These are phyloP conservation scores for Kwoniella shivajii DNA, from an alignment of 1,284 basidiomycete species.

Conservation along the genomic window DNA sequence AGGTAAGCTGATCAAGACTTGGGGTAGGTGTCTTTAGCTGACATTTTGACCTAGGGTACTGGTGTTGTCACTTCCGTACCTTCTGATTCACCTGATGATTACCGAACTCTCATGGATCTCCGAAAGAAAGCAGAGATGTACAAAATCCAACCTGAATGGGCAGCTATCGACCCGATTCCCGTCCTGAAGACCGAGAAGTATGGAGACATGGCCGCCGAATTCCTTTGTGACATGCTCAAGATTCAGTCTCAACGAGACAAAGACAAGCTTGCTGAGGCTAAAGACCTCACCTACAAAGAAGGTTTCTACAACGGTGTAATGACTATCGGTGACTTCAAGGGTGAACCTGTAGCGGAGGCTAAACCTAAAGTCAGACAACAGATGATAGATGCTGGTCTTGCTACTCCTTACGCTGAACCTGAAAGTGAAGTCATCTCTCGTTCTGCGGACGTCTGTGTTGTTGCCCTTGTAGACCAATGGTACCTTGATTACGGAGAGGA, in stretches of 20 bases:
- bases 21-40: neutral
- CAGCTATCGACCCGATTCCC: constrained; percentile 78
- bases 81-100: constrained; percentile 98
- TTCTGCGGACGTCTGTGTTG: constrained; percentile 93
- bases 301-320: constrained; percentile 95
- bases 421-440: constrained; percentile 89
- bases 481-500: constrained; percentile 97
- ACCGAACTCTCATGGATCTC: constrained; percentile 84
- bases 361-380: constrained; percentile 84
- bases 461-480: constrained; percentile 99
- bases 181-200: constrained; percentile 88
- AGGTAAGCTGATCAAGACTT: constrained; percentile 57
- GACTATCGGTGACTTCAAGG: constrained; percentile 86
- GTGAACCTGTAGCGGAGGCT: constrained; percentile 82
- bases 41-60: constrained; percentile 67
- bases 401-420: constrained; percentile 92
- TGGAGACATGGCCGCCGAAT: constrained; percentile 88
- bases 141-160: constrained; percentile 91
- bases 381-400: constrained; percentile 77
- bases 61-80: constrained; percentile 98
- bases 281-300: constrained; percentile 98
- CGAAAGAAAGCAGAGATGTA: constrained; percentile 98
- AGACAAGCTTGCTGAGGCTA: constrained; percentile 91
- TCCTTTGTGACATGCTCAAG: constrained; percentile 85
- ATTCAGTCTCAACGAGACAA: constrained; percentile 94